A percentile compares a stretch with the other conserved stretches of the same genome.
Conservation (phyloP, 768 basidiomycete genomes). For the Boletus fagicola region DNA sequence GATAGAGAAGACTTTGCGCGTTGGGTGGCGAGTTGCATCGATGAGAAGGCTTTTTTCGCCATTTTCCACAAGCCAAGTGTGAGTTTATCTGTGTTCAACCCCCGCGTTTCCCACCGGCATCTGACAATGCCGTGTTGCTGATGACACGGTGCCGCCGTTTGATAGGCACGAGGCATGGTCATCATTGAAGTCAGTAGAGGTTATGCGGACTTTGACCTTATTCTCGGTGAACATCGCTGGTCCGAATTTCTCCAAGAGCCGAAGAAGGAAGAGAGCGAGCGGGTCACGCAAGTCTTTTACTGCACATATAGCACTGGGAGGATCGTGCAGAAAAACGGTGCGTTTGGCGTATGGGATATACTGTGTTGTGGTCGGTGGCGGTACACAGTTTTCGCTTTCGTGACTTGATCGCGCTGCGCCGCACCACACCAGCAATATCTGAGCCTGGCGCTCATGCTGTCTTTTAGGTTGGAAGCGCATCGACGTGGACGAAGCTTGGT, state of each 20-base stretch:
- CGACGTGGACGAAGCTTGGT: conserved; percentile 44
- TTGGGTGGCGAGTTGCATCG: conserved; percentile 45
- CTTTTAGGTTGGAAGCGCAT: conserved; percentile 47
- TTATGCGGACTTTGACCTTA: conserved; percentile 30
- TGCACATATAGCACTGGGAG: conserved; percentile 39
- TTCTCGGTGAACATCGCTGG: conserved; percentile 47
- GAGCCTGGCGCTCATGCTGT: not conserved
- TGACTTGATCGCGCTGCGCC: not conserved
- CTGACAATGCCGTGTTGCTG: not conserved
- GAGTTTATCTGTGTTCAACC: conserved; percentile 16
- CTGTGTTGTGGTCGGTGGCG: not conserved
- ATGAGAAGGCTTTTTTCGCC: conserved; percentile 35
- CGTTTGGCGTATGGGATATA: conserved; percentile 8
- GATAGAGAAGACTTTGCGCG: conserved; percentile 40
- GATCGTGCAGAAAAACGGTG: conserved; percentile 46
- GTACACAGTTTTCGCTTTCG: not conserved
- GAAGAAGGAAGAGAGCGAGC: conserved; percentile 26
- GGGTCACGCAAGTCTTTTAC: conserved; percentile 38
- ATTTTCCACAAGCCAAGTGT: conserved; percentile 47
- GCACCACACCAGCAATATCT: not conserved
- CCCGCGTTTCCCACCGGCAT: not conserved
- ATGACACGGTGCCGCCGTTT: not conserved
- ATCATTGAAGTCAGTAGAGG: conserved; percentile 41
- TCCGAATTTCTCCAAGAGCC: conserved; percentile 37
- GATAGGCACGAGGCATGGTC: conserved; percentile 44